These are phyloP conservation scores for Trypanosoma brucei DNA, from an alignment of 208 protist species.

Conservation along the genomic window DNA sequence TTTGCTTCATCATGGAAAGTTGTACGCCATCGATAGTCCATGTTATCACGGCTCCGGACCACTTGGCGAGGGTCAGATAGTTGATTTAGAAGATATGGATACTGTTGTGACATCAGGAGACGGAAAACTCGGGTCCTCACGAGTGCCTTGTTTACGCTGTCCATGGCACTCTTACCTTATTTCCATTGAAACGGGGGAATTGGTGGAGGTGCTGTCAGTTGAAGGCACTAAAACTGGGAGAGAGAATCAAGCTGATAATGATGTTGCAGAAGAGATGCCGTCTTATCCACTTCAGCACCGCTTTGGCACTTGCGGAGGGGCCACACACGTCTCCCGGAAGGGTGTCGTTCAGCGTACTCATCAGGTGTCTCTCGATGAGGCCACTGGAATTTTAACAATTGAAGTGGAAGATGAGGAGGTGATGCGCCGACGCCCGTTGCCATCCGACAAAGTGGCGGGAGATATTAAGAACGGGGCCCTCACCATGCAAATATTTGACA, in stretches of 20 bases:
- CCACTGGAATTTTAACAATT: slow-evolving; percentile 68
- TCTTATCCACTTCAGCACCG: slow-evolving; percentile 32
- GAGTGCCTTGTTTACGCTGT: slow-evolving; percentile 70
- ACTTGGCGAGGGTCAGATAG: slow-evolving; percentile 72
- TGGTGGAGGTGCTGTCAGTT: slow-evolving; percentile 34
- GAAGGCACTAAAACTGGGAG: not conserved
- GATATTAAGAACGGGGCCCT: slow-evolving; percentile 68
- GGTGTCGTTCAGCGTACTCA: slow-evolving; percentile 66
- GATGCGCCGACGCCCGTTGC: slow-evolving; percentile 42
- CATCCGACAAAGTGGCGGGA: slow-evolving; percentile 47
- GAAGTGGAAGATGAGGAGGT: slow-evolving; percentile 50
- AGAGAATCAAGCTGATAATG: not conserved
- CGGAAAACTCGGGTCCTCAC: not conserved
- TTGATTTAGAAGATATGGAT: slow-evolving; percentile 68
- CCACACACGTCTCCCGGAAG: slow-evolving; percentile 19
- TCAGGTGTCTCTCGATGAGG: slow-evolving; percentile 55
- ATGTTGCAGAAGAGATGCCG: slow-evolving; percentile 4
- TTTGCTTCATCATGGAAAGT: slow-evolving; percentile 40
- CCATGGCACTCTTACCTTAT: slow-evolving; percentile 81
- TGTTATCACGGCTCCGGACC: slow-evolving; percentile 84
- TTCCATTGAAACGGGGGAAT: slow-evolving; percentile 63
- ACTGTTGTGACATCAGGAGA: not conserved
- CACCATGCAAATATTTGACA: slow-evolving; percentile 87
- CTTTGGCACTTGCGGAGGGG: slow-evolving; percentile 26
- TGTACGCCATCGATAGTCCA: slow-evolving; percentile 78